Base-by-base conservation (phyloP, 1,284 basidiomycete species). In the Papiliotrema flavescens region DNA sequence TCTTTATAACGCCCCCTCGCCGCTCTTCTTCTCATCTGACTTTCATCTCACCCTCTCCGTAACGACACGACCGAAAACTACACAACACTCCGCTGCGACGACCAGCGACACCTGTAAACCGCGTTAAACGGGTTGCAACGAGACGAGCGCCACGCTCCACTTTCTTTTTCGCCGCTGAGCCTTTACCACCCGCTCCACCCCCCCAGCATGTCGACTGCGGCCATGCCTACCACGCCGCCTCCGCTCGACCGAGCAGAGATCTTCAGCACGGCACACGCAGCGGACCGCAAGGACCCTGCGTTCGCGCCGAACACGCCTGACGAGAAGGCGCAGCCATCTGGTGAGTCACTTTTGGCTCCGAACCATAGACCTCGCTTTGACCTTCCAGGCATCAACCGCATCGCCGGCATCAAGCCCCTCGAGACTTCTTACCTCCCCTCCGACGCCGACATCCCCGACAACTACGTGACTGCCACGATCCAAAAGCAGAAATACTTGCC, bases 401-500 rank as follows among this genome's bases (percentile, higher is more conserved):
- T 57, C 19, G 58, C 57, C 19, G 61, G 61, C 35, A 57, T 62
- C 36, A 20, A 52, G 20, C 57, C 62, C 36, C 63, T 68, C 43
- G 36, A 62, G 52, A 63, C 67, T 28, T 62, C 61, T 24, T 59
- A 59, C 51, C 47, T 45, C 19, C 58, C 65, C 14, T 64, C 62
- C 34, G 64, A 67, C 51, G 50, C 42, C 26, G 78, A 88, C 76
- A 85, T 89, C 60, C 87, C 88, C 36, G 89, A 92, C 79, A 93
- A 93, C 81, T 95, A 93, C 70, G 90, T 96, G 69, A 81, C 85
- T 50, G 84, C 88, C 76, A 90, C 88, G 2, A 82, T 95, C 71
- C 85, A 85, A 73, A 87, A 74, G 82, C 69, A 82, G 81, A 75
- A 89, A 63, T 70, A 85, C 1, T 80, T 90, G 15, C 90, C 90